A percentile compares a stretch with the other conserved stretches of the same genome.
phyloP scores from a whole-genome alignment of 768 basidiomycete genomes.

The Leccinum imitatum region DNA sequence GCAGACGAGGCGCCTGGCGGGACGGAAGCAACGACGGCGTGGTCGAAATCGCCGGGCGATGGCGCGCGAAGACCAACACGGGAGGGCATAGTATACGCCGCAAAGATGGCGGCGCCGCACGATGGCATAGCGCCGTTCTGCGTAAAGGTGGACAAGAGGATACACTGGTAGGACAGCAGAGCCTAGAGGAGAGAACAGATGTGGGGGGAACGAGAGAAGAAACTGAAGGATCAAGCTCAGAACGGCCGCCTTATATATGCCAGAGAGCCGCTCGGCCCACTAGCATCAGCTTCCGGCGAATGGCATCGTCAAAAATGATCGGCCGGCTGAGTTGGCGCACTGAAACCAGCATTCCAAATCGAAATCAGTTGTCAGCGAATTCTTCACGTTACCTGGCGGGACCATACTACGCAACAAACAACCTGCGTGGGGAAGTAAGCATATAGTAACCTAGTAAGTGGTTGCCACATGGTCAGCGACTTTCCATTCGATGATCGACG shows the following conservation, averaged over 20 bases:
- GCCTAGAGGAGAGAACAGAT: not conserved
- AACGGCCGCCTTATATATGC: slow-evolving; percentile 6
- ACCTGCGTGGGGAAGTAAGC: not conserved
- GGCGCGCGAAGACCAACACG: not conserved
- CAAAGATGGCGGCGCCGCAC: not conserved
- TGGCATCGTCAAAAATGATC: not conserved
- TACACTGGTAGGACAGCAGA: not conserved
- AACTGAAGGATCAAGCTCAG: not conserved
- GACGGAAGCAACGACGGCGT: not conserved
- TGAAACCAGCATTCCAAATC: not conserved
- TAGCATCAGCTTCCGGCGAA: not conserved
- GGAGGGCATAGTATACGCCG: not conserved
- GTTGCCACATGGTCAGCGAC: slow-evolving; percentile 1
- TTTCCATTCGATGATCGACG: slow-evolving; percentile 4
- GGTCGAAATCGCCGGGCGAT: not conserved
- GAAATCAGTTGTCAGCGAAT: not conserved
- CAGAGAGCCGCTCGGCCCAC: not conserved
- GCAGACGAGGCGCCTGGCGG: not conserved
- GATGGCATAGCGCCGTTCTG: not conserved
- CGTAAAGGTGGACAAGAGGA: not conserved
- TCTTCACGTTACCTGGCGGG: slow-evolving; percentile 1
- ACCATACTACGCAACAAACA: not conserved
- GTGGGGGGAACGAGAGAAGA: not conserved
- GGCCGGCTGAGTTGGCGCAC: not conserved
- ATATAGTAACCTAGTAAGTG: not conserved